Percentiles rank a stretch among this genome's conserved stretches.
Evolutionary conservation across 139 green algal species (phyloP).

Genomic region (Micractinium conductrix): DNA sequence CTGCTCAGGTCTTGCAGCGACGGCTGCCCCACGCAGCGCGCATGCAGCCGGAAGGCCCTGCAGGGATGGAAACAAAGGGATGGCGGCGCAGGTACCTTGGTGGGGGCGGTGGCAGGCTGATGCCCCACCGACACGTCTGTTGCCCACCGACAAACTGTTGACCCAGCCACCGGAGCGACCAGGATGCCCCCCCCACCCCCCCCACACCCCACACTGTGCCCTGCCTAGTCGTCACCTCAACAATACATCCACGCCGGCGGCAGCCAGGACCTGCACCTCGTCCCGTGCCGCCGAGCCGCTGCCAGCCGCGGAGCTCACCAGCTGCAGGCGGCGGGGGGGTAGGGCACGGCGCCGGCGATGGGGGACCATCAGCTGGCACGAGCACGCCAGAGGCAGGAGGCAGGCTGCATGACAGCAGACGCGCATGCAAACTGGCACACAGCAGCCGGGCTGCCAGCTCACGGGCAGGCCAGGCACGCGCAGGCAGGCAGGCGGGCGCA

Average conservation of each 20-base stretch:
- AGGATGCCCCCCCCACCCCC: too few species aligned
- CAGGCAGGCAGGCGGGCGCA: too few species aligned
- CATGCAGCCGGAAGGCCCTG: conserved; percentile 16
- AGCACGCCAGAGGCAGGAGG: background rate
- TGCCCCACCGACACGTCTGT: too few species aligned
- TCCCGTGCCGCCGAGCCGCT: background rate
- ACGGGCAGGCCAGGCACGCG: too few species aligned
- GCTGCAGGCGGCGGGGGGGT: background rate
- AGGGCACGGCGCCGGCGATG: too few species aligned
- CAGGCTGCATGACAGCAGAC: background rate
- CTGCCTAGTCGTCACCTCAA: background rate
- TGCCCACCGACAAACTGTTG: too few species aligned
- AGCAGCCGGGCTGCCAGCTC: too few species aligned
- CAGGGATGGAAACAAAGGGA: background rate
- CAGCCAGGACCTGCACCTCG: background rate
- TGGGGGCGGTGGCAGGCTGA: too few species aligned
- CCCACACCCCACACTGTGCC: too few species aligned
- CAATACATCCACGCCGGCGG: background rate
- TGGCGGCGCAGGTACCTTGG: background rate
- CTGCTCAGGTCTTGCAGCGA: background rate
- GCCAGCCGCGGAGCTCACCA: background rate
- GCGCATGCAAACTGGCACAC: too few species aligned
- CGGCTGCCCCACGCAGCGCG: conserved; percentile 3
- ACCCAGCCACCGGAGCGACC: too few species aligned
- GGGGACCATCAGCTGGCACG: too few species aligned